phyloP scores from a whole-genome alignment of 495 filamentous ascomycete genomes.

The Hypoxylon cercidicola region DNA sequence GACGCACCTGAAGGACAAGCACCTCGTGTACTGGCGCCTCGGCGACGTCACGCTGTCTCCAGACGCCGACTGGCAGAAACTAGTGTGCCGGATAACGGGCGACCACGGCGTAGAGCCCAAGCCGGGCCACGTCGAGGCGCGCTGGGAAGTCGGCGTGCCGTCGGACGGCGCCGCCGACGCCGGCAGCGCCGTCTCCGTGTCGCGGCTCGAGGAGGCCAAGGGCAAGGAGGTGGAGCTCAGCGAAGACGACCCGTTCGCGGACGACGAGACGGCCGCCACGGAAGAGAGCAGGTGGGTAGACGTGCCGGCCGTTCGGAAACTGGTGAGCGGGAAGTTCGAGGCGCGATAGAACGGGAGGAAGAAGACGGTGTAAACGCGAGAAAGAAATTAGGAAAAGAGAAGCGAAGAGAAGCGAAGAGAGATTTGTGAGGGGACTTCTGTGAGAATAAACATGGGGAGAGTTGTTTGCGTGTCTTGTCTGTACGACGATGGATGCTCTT shows the following conservation, averaged over 20 bases:
- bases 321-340: constrained; percentile 83
- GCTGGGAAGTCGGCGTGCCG: constrained; percentile 74
- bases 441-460: background rate
- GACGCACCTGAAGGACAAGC: constrained; percentile 85
- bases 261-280: constrained; percentile 53
- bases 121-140: constrained; percentile 80
- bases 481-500: constrained; percentile 41
- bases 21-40: constrained; percentile 88
- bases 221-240: constrained; percentile 46
- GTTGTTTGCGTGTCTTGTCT: constrained; percentile 16
- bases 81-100: constrained; percentile 79
- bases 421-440: constrained; percentile 18
- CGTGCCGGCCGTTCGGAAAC: constrained; percentile 74
- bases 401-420: constrained; percentile 2
- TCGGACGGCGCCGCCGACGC: constrained; percentile 43
- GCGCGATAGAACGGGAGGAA: constrained; percentile 49
- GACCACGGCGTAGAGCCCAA: constrained; percentile 79
- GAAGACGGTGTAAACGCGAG: background rate
- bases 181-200: constrained; percentile 72
- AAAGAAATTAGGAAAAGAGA: background rate
- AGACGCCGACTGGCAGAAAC: constrained; percentile 66
- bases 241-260: constrained; percentile 54
- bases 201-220: constrained; percentile 57
- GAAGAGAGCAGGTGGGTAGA: constrained; percentile 73
- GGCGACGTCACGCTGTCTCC: constrained; percentile 77